Percentiles rank a stretch among this genome's conserved stretches.
phyloP scores from a whole-genome alignment of 495 filamentous ascomycete genomes.

The Tetracladium marchalianum region DNA sequence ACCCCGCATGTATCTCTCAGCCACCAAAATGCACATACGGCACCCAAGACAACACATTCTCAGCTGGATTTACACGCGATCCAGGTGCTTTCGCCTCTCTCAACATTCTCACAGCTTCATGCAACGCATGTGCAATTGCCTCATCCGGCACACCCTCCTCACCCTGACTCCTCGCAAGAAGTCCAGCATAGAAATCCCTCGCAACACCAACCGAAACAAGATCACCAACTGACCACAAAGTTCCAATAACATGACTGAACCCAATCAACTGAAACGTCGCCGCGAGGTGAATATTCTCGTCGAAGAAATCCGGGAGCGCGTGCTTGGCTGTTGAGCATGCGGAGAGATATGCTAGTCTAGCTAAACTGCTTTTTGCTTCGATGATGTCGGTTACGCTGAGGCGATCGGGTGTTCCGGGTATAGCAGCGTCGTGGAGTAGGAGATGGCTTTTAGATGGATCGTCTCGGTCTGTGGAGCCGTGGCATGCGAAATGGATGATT shows the following conservation, averaged over 20 bases:
- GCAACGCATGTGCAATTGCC: not conserved
- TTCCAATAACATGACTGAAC: not conserved
- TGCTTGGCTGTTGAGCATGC: not conserved
- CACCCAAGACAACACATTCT: too few species aligned
- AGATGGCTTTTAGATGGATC: too few species aligned
- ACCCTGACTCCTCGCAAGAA: not conserved
- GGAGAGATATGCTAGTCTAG: not conserved
- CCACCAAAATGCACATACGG: too few species aligned
- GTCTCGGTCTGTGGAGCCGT: too few species aligned
- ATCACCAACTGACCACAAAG: not conserved
- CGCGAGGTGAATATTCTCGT: not conserved
- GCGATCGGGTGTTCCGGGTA: too few species aligned
- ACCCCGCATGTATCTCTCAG: too few species aligned
- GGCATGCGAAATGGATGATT: too few species aligned
- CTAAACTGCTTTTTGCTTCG: not conserved
- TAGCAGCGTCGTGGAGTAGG: too few species aligned
- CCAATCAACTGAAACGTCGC: not conserved
- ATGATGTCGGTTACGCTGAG: too few species aligned
- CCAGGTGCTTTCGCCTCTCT: not conserved
- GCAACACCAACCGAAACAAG: not conserved
- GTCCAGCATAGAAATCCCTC: not conserved
- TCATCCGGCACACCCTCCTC: not conserved
- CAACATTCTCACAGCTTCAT: not conserved
- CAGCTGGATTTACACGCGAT: too few species aligned
- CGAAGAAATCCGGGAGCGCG: not conserved